Base-by-base conservation (phyloP, 2,329 filamentous ascomycete genomes). In the Ascochyta fabae region DNA sequence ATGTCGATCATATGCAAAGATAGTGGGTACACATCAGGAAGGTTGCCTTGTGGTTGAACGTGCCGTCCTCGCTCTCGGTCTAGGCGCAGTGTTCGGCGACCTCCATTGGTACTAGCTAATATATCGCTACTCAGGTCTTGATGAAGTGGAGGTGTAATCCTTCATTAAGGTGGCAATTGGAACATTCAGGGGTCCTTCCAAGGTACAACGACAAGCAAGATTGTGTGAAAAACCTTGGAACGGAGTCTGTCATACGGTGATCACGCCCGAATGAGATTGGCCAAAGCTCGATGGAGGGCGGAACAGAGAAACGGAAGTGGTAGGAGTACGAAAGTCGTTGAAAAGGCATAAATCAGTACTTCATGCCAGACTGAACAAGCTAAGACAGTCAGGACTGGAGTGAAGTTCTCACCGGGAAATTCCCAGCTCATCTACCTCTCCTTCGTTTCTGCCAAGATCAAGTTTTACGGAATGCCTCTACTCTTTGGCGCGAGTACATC, bases 21-120 rank as follows among this genome's bases (percentile, higher is more conserved):
- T 29, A 13, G 35, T 41, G 34, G 41, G 35, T 41, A 26, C 31
- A 22, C 42, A 53, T 53, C 42, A 23, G 49, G 49, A 53, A 53
- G 41, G 42, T 46, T 41, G 33, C 3, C 31, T 10, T 6, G 16
- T 23, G 33, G 10, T 31, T 31, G 29, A 31, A 31, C 29, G 10
- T 31, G 10, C 13, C 29, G 13, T 8, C 27, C 29, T 35, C 6
- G 31, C 8, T 29, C 27, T 26, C 36, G 36, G n/a, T 24, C 48
- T 39, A 19, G 24, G 29, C 27, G 27, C 7, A 3, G n/a, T n/a
- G 27, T 29, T 36, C 29, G 42, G 42, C 13, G 22, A 19, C 6
- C 6, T 27, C 10, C 6, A 12, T 27, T 13, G n/a, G 42, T 41
- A 35, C 29, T 53, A 36, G 49, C 29, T 16, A 16, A 13, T 19